These are phyloP conservation scores for Diphasiastrum complanatum DNA, from an alignment of 83 land plant genomes.

Conservation along the genomic window DNA sequence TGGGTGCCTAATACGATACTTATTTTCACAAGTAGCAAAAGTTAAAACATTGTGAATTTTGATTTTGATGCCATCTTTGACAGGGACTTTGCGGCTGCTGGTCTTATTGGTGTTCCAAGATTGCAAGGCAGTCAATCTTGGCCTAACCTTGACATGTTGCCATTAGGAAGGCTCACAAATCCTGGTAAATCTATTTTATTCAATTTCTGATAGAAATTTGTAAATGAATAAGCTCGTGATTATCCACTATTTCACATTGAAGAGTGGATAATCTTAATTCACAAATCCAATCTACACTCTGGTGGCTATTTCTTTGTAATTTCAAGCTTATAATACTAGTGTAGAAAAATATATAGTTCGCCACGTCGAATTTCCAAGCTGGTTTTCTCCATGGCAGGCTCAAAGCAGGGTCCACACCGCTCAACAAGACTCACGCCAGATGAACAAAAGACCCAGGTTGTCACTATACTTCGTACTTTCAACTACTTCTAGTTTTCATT, in stretches of 20 bases:
- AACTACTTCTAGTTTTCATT: too few species aligned
- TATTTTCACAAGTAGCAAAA: neutral
- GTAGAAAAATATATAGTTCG: neutral
- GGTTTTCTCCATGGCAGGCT: constrained; percentile 31
- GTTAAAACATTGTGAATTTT: neutral
- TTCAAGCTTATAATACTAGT: neutral
- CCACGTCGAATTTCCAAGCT: neutral
- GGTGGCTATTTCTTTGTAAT: neutral
- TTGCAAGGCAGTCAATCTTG: constrained; percentile 66
- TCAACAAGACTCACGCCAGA: constrained; percentile 39
- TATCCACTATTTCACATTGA: too few species aligned
- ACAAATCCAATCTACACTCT: neutral
- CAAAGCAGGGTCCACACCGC: constrained; percentile 73
- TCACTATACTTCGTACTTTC: too few species aligned
- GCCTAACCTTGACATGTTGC: constrained; percentile 98
- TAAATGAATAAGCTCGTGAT: too few species aligned
- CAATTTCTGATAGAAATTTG: too few species aligned
- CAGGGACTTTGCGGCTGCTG: constrained; percentile 70
- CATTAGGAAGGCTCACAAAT: constrained; percentile 82
- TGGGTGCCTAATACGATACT: too few species aligned
- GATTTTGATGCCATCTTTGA: too few species aligned
- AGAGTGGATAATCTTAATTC: too few species aligned
- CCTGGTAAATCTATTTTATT: constrained; percentile 37
- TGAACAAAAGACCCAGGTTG: constrained; percentile 88
- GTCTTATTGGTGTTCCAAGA: constrained; percentile 61